Evolutionary conservation across 805 yeast species (phyloP), one percentile per base, ranked within the genome.

Genomic region (Wilhelminamyces savonicus): DNA sequence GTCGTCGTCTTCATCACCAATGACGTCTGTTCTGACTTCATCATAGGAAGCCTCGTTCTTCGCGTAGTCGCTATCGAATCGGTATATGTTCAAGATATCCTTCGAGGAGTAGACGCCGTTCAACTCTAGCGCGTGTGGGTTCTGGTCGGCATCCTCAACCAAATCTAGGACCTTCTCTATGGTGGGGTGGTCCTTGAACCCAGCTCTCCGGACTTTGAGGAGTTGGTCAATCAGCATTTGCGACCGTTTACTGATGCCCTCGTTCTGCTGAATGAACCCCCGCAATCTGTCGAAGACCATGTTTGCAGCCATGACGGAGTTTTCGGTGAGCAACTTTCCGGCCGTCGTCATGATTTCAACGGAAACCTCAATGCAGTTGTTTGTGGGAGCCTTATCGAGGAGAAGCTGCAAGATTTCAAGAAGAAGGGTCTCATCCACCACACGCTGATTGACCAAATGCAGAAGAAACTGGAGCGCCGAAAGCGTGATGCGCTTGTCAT

Each of bases 71-170:
- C 56, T 56, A 38, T 79, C 85, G 42, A 48, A 65, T 15, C 52
- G 48, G 44, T 78, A 82, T 3, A 57, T 59, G 41, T 78, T 72
- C 24, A 81, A 46, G 4, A 53, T 41, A 28, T 68, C 72, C 16
- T 65, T 61, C 2, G 70, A 62, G 23, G 67, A 59, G 13, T 75
- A 47, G 20, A 59, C 54, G 28, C 71, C 82, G 30, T 74, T 77
- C 18, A 82, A 52, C 15, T 67, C 69, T 4, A 81, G 43, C 28
- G 65, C 54, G 46, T 82, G 87, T 0, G 75, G 64, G 5, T 67
- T 55, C 33, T 66, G 68, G 35, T 80, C 87, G 0, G 75, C 79
- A 13, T 74, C 80, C 18, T 75, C 82, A 1, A 80, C 80, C 27
- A 74, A 49, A 50, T 80, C 87, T 16, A 80, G 56, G 3, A 58